Base-by-base conservation (phyloP, 192 early-diverging fungal species). In the Martensiomyces pterosporus region DNA sequence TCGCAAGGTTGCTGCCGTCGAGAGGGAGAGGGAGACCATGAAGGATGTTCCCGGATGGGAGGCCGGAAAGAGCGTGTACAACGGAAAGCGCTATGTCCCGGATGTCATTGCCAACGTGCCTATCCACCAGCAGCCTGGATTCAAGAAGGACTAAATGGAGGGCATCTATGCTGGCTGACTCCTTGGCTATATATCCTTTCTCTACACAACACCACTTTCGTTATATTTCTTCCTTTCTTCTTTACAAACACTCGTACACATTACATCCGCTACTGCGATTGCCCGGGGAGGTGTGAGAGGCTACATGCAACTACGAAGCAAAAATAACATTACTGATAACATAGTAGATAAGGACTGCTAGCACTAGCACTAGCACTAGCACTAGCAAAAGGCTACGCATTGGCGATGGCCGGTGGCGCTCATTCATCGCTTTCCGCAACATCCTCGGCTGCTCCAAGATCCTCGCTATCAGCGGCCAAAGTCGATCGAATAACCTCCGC, bases 61-160 rank as follows among this genome's bases (percentile, higher is more conserved):
- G 77, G 74, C 63, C 47, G 81, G 89, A 53, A 85, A 92, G 50
- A 85, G 88, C 49, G 90, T 95, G 21, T 98, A 98, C 75, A 80
- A 95, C 82, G 89, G 90, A 9, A 78, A 88, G 49, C 71, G 84
- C 33, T 92, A 94, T 60, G 82, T 82, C 10, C 73, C 64, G 9
- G 65, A 64, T 39, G 39, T 54, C 18, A 75, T 75, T 38, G 71
- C 71, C 68, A 57, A 75, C 18, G 60, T 75, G 8, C 71, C 71
- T 12, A 26, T 67, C 1, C 59, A 64, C 26, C 71, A 75, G 47
- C 60, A 63, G 36, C 51, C 64, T 3, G 69, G 62, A 1, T 65
- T 60, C 47, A 54, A 44, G 42, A 40, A 54, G 24, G 52, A 54
- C 12, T 54, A 52, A n/a, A n/a, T n/a, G n/a, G n/a, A n/a, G n/a